Percentiles rank a stretch among this genome's conserved stretches.
Evolutionary conservation across 2,329 filamentous ascomycete species (phyloP).

Genomic region (Mycocentrospora acerina): DNA sequence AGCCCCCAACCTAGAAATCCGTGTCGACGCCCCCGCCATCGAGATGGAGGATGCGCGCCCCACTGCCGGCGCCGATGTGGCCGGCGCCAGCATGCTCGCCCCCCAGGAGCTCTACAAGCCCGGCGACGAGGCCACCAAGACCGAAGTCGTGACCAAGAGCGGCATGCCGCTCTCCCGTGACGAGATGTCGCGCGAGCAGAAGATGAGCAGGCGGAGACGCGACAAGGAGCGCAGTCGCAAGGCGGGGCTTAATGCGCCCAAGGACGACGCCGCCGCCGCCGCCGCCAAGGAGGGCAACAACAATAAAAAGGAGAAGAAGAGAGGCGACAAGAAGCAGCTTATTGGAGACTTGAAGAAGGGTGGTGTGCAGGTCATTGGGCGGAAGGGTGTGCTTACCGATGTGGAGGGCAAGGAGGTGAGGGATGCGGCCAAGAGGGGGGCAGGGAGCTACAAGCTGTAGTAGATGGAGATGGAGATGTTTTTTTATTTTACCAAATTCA

Average conservation of each 20-base stretch:
- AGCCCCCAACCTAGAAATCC: slow-evolving; percentile 78
- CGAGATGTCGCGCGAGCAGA: slow-evolving; percentile 88
- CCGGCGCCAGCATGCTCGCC: slow-evolving; percentile 72
- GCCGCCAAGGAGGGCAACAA: slow-evolving; percentile 38
- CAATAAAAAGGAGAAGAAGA: slow-evolving; percentile 56
- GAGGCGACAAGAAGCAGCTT: slow-evolving; percentile 58
- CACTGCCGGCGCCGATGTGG: slow-evolving; percentile 73
- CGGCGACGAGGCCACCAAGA: slow-evolving; percentile 65
- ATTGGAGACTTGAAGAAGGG: slow-evolving; percentile 75
- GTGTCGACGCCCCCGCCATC: slow-evolving; percentile 87
- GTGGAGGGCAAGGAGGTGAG: slow-evolving; percentile 76
- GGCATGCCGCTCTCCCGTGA: slow-evolving; percentile 77
- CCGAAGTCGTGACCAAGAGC: slow-evolving; percentile 75
- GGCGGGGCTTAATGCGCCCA: slow-evolving; percentile 56
- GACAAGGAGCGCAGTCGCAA: slow-evolving; percentile 85
- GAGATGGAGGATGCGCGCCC: slow-evolving; percentile 95
- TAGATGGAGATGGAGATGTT: no score
- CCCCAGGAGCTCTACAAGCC: slow-evolving; percentile 92
- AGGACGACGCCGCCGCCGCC: no score
- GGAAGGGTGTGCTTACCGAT: slow-evolving; percentile 82
- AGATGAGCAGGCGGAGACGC: slow-evolving; percentile 70
- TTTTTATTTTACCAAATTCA: no score
- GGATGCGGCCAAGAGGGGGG: slow-evolving; percentile 28
- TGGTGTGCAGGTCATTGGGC: slow-evolving; percentile 87
- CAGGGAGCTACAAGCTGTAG: slow-evolving; percentile 40